Conservation (phyloP, 2,329 filamentous ascomycete genomes). For the Botryosphaeria dothidea region DNA sequence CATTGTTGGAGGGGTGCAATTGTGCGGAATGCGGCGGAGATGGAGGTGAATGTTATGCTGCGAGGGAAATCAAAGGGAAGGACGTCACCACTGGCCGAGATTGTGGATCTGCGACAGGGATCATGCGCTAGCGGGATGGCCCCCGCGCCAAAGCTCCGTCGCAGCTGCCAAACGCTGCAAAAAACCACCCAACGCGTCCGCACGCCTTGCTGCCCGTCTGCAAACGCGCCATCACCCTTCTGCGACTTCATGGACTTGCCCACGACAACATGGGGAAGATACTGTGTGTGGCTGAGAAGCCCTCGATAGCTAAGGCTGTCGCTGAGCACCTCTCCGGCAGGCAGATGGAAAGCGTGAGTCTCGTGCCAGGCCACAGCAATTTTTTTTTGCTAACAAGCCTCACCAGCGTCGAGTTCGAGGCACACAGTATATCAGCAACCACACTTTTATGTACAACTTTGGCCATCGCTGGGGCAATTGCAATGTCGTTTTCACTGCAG, state of each 20-base stretch:
- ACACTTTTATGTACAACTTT: slow-evolving; percentile 88
- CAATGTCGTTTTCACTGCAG: slow-evolving; percentile 89
- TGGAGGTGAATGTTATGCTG: not conserved
- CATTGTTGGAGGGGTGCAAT: not conserved
- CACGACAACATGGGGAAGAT: slow-evolving; percentile 51
- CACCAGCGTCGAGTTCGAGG: slow-evolving; percentile 65
- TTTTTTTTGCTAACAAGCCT: not conserved
- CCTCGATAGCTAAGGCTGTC: slow-evolving; percentile 93
- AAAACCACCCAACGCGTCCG: not conserved
- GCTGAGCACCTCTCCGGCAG: slow-evolving; percentile 83
- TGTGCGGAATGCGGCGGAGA: not conserved
- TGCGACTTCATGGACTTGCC: not conserved
- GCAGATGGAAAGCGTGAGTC: slow-evolving; percentile 4
- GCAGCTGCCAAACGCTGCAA: slow-evolving; percentile 8
- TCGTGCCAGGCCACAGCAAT: not conserved
- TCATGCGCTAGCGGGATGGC: not conserved
- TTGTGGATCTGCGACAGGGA: slow-evolving; percentile 11
- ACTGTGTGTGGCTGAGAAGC: slow-evolving; percentile 82
- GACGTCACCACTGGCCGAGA: slow-evolving; percentile 16
- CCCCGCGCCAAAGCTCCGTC: slow-evolving; percentile 9
- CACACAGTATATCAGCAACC: slow-evolving; percentile 87
- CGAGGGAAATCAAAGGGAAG: not conserved
- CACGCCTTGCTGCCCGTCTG: not conserved
- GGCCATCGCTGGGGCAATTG: slow-evolving; percentile 76
- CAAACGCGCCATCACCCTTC: not conserved